Conservation (phyloP, 2,329 filamentous ascomycete species). For the Aspergillus carbonarius region DNA sequence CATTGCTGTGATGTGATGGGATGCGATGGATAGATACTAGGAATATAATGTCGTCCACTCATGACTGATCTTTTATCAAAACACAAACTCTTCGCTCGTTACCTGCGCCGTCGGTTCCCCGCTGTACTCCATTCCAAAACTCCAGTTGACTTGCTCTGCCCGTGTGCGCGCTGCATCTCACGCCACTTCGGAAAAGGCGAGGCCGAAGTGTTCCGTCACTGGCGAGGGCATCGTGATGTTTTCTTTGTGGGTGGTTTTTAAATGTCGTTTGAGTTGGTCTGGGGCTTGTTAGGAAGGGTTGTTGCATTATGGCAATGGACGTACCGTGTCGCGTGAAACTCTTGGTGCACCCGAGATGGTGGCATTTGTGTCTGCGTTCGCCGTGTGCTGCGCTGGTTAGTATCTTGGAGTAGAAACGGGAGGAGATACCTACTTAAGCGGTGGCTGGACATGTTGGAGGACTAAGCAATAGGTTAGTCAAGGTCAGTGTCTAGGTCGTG, state of each 20-base stretch:
- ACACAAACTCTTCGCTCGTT: too few relatives aligned
- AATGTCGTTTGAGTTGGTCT: conserved; percentile 45
- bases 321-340: conserved; percentile 47
- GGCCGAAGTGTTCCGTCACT: conserved; percentile 22
- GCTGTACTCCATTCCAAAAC: too few relatives aligned
- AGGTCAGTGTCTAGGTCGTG: too few relatives aligned
- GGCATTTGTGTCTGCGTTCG: conserved; percentile 44
- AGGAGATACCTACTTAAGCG: conserved; percentile 36
- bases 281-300: not conserved
- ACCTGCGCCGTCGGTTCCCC: too few relatives aligned
- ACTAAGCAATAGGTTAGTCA: too few relatives aligned
- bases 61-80: too few relatives aligned
- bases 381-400: conserved; percentile 35
- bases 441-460: conserved; percentile 41
- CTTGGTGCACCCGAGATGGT: conserved; percentile 40
- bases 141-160: not conserved
- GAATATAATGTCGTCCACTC: too few relatives aligned
- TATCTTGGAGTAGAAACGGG: not conserved
- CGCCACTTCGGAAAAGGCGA: conserved; percentile 16
- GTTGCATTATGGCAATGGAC: not conserved
- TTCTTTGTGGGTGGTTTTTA: conserved; percentile 39
- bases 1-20: too few relatives aligned
- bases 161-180: too few relatives aligned
- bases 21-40: too few relatives aligned
- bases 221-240: conserved; percentile 25